These are phyloP conservation scores for Pelargonium australe DNA, from an alignment of 441 rosid genomes.

Conservation along the genomic window DNA sequence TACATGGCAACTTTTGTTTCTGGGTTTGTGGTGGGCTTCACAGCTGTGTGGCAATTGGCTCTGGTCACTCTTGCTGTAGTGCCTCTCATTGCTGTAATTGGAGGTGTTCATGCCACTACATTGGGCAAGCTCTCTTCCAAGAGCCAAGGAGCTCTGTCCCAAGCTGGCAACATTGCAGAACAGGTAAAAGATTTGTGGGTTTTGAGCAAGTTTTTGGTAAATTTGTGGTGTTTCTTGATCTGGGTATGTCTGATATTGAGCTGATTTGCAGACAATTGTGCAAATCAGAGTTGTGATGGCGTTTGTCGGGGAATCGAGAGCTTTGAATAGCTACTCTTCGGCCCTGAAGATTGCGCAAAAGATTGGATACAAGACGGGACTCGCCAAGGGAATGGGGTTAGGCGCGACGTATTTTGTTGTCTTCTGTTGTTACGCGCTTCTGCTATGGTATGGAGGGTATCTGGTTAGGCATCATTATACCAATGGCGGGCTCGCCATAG, in stretches of 20 bases:
- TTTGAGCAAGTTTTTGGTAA: neutral
- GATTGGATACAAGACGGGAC: slow-evolving; percentile 78
- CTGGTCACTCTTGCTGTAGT: slow-evolving; percentile 93
- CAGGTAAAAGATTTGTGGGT: slow-evolving; percentile 48
- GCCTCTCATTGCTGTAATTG: slow-evolving; percentile 94
- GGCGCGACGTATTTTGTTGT: slow-evolving; percentile 97
- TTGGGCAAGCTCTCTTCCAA: slow-evolving; percentile 71
- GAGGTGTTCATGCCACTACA: slow-evolving; percentile 74
- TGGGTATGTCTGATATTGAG: slow-evolving; percentile 28
- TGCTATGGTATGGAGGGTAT: slow-evolving; percentile 98
- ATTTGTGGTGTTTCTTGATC: slow-evolving; percentile 23
- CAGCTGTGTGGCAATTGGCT: slow-evolving; percentile 99
- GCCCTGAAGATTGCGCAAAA: slow-evolving; percentile 72
- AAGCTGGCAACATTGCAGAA: slow-evolving; percentile 91
- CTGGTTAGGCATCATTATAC: slow-evolving; percentile 92
- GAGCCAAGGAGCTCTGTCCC: slow-evolving; percentile 83
- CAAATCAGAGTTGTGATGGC: slow-evolving; percentile 91
- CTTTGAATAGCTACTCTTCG: slow-evolving; percentile 74
- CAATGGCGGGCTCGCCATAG: slow-evolving; percentile 93
- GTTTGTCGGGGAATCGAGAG: slow-evolving; percentile 91
- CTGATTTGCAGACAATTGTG: slow-evolving; percentile 66
- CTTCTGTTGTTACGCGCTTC: slow-evolving; percentile 88
- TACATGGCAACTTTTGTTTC: slow-evolving; percentile 96
- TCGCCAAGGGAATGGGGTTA: slow-evolving; percentile 94
- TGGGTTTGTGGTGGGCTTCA: slow-evolving; percentile 95